phyloP scores from a whole-genome alignment of 371 early-diverging fungal species.

The Actinomortierella ambigua region DNA sequence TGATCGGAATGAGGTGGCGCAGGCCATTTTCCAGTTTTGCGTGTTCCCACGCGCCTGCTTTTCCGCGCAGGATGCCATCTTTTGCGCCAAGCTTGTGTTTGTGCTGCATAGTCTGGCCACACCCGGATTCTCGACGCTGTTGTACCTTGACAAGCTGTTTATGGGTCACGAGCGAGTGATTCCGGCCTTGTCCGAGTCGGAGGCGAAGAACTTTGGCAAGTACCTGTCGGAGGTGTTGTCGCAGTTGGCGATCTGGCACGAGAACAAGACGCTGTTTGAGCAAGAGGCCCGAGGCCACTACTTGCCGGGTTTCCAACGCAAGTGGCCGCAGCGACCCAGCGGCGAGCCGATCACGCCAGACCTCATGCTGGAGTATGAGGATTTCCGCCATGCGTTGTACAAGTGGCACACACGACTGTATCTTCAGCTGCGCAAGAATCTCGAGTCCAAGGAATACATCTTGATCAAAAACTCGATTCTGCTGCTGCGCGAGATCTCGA shows the following conservation, averaged over 20 bases:
- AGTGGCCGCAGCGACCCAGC: conserved; percentile 57
- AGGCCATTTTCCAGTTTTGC: conserved; percentile 77
- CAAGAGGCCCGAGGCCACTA: conserved; percentile 63
- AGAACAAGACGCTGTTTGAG: conserved; percentile 56
- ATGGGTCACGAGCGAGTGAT: conserved; percentile 48
- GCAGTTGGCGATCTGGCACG: conserved; percentile 67
- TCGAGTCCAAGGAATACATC: conserved; percentile 70
- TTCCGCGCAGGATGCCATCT: conserved; percentile 83
- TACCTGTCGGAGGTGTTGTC: conserved; percentile 67
- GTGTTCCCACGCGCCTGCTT: conserved; percentile 76
- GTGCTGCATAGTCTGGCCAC: conserved; percentile 80
- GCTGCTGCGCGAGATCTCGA: conserved; percentile 66
- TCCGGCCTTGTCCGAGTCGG: conserved; percentile 75
- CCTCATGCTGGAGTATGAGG: conserved; percentile 63
- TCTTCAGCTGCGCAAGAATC: conserved; percentile 2
- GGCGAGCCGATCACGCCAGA: conserved; percentile 55
- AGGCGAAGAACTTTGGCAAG: conserved; percentile 72
- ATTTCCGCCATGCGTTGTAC: conserved; percentile 73
- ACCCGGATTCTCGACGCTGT: conserved; percentile 75
- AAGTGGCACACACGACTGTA: conserved; percentile 80
- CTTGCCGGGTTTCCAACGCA: conserved; percentile 77
- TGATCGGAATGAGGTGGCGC: conserved; percentile 56
- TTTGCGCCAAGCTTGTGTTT: conserved; percentile 81
- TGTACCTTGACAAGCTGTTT: conserved; percentile 19
- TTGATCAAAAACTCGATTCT: conserved; percentile 77